Evolutionary conservation across 169 alveolate species (phyloP).

Genomic region (Amoebophrya sp.): DNA sequence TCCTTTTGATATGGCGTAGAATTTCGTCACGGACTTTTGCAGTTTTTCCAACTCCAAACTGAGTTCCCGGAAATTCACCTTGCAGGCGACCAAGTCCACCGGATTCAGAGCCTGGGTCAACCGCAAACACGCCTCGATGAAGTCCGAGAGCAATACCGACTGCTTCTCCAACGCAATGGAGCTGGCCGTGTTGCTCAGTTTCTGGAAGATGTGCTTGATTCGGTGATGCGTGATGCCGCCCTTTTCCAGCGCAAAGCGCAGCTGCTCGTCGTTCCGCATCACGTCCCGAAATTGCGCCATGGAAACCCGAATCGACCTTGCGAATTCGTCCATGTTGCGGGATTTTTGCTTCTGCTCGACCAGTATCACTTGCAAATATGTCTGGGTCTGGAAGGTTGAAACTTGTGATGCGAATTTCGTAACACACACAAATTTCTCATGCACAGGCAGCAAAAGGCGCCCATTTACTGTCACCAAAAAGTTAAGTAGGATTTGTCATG

Average conservation of each 20-base stretch:
- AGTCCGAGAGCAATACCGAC: background rate
- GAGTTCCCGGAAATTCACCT: background rate
- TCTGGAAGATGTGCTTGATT: background rate
- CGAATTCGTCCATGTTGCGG: background rate
- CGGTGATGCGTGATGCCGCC: background rate
- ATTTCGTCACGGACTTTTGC: too few relatives aligned
- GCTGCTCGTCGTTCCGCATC: background rate
- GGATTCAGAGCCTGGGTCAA: background rate
- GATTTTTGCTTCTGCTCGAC: too few relatives aligned
- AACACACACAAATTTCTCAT: too few relatives aligned
- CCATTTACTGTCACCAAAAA: too few relatives aligned
- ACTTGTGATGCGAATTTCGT: too few relatives aligned
- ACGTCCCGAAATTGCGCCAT: background rate
- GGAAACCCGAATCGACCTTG: background rate
- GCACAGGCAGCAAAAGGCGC: too few relatives aligned
- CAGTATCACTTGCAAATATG: too few relatives aligned
- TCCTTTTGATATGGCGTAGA: too few relatives aligned
- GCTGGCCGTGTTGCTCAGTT: background rate
- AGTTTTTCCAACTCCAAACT: background rate
- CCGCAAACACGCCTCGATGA: background rate
- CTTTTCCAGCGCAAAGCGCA: background rate
- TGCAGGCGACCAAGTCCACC: background rate
- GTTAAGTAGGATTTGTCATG: too few relatives aligned
- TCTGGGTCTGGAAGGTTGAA: too few relatives aligned
- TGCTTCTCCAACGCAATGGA: background rate